Percentiles rank a stretch among this genome's conserved stretches.
Evolutionary conservation across 345 rosid species (phyloP).

Genomic region (Moricandia arvensis): DNA sequence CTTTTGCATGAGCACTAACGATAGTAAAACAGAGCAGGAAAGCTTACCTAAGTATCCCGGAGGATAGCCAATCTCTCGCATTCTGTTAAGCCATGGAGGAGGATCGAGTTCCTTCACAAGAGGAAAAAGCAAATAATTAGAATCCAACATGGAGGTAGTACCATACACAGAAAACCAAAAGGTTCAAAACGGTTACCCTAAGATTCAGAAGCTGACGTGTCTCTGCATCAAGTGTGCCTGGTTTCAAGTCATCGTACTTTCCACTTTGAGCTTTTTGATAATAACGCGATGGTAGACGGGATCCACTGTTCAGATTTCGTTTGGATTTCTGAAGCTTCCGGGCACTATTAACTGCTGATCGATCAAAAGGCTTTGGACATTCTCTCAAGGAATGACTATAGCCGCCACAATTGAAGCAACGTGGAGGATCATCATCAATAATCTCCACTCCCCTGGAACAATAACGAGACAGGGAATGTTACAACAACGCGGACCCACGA

Average conservation of each 20-base stretch:
- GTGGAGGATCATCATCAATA: constrained; percentile 65
- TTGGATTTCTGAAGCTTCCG: constrained; percentile 72
- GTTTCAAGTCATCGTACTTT: constrained; percentile 82
- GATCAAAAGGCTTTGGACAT: constrained; percentile 86
- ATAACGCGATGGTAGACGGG: constrained; percentile 66
- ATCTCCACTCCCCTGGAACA: constrained; percentile 70
- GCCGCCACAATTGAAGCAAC: constrained; percentile 95
- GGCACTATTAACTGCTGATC: constrained; percentile 76
- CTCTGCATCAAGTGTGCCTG: constrained; percentile 80
- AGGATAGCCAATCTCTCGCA: constrained; percentile 98
- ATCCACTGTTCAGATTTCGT: constrained; percentile 56
- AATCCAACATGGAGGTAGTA: not conserved
- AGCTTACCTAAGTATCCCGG: constrained; percentile 89
- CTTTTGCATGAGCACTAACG: not conserved
- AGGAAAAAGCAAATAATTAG: not conserved
- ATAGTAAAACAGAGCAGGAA: constrained; percentile 1
- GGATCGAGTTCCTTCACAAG: constrained; percentile 86
- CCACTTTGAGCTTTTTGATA: constrained; percentile 71
- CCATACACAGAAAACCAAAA: not conserved
- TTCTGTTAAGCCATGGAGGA: constrained; percentile 96
- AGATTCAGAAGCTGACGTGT: constrained; percentile 77
- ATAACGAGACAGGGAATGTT: constrained; percentile 18
- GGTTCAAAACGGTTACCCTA: constrained; percentile 55
- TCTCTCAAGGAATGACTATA: constrained; percentile 86
- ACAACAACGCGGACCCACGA: not conserved